phyloP scores from a whole-genome alignment of 345 rosid genomes.

The Odontarrhena argentea region DNA sequence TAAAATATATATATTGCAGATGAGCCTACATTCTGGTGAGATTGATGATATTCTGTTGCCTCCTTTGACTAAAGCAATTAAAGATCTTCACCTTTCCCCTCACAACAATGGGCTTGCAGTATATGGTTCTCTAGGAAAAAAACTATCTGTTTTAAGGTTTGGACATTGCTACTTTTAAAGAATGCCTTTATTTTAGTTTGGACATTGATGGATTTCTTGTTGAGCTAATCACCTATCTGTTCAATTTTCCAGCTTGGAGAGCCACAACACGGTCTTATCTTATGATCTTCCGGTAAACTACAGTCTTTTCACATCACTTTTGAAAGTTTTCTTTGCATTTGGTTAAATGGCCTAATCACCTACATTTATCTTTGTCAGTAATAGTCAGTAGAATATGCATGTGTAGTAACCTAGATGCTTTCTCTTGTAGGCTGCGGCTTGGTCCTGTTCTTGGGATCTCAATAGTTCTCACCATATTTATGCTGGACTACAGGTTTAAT shows the following conservation, averaged over 20 bases:
- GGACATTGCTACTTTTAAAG: conserved; percentile 1
- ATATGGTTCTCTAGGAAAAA: conserved; percentile 80
- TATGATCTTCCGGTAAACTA: conserved; percentile 73
- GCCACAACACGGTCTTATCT: conserved; percentile 64
- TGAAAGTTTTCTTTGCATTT: not conserved
- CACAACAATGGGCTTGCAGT: conserved; percentile 56
- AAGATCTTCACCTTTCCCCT: conserved; percentile 79
- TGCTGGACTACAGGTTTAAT: conserved; percentile 82
- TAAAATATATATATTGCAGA: conserved; percentile 49
- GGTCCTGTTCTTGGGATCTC: conserved; percentile 97
- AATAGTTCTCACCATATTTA: conserved; percentile 61
- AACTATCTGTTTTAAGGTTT: conserved; percentile 74
- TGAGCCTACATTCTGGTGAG: conserved; percentile 67
- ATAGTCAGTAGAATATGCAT: conserved; percentile 1
- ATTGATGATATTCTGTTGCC: conserved; percentile 68
- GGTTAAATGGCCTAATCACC: not conserved
- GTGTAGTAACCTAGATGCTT: conserved; percentile 12
- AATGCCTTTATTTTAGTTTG: not conserved
- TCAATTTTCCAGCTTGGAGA: conserved; percentile 59
- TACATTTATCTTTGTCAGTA: not conserved
- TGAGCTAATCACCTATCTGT: conserved; percentile 25
- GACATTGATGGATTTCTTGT: not conserved
- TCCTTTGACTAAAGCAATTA: conserved; percentile 60
- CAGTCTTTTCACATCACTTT: conserved; percentile 1
- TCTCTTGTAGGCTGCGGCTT: conserved; percentile 67